Percentiles rank a stretch among this genome's conserved stretches.
Conservation (phyloP, 2,329 filamentous ascomycete genomes). For the Talaromyces piceae region DNA sequence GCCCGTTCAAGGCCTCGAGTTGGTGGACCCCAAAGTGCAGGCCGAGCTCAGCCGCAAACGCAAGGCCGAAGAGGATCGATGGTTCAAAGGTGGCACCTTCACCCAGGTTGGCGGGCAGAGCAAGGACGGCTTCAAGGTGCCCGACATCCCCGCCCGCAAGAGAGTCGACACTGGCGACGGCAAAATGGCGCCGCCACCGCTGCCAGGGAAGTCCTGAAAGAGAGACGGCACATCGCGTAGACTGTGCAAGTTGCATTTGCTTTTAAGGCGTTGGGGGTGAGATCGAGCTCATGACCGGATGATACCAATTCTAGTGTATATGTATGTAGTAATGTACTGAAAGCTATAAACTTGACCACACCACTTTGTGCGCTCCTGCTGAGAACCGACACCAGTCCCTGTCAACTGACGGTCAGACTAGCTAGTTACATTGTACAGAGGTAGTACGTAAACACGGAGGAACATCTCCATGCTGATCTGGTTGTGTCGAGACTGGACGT, state of each 20-base stretch:
- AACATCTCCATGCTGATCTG: no score
- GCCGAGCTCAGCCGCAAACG: conserved; percentile 83
- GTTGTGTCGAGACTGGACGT: no score
- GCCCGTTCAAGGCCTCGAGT: conserved; percentile 85
- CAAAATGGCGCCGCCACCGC: conserved; percentile 44
- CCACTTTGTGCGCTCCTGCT: no score
- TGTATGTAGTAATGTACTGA: not conserved
- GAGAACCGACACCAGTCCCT: no score
- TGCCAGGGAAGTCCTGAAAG: conserved; percentile 20
- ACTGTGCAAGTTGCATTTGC: conserved; percentile 8
- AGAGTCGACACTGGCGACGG: conserved; percentile 58
- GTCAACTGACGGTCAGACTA: no score
- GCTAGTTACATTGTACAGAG: no score
- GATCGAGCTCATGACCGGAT: conserved; percentile 5
- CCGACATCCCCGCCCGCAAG: conserved; percentile 65
- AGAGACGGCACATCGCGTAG: no score
- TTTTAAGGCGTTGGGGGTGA: conserved; percentile 5
- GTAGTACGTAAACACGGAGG: no score
- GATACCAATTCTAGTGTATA: conserved; percentile 11
- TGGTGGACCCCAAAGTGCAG: conserved; percentile 87
- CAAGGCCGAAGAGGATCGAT: conserved; percentile 89
- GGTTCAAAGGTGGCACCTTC: conserved; percentile 97
- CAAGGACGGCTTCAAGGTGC: conserved; percentile 72
- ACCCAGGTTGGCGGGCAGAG: conserved; percentile 62
- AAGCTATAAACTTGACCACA: not conserved